Evolutionary conservation across 192 early-diverging fungal genomes (phyloP), one percentile per base, ranked within the genome.

Genomic region (Linnemannia zychae): DNA sequence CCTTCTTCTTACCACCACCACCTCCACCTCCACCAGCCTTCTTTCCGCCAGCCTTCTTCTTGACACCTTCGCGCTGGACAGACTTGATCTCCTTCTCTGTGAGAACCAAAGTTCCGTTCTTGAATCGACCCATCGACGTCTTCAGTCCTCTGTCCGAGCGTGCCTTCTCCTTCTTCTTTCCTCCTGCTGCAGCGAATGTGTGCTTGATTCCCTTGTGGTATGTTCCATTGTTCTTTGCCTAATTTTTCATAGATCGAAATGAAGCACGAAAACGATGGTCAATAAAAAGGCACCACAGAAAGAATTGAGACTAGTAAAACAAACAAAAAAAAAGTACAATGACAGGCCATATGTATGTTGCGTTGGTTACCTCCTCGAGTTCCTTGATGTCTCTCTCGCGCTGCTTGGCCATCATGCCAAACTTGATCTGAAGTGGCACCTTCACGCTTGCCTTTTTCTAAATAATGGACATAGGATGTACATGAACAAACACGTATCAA

Each of bases 161-260:
- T 34, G 77, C 63, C 28, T 57, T 78, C n/a, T 84, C 82, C 53
- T 78, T 79, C 82, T 84, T 84, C 48, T 84, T 84, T 20, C 82
- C 82, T 40, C 82, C 82, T 44, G 82, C 77, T 28, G 82, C 82
- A 31, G 82, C 82, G 71, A 84, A 84, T 22, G 77, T 79, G 67
- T 84, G 81, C 48, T 83, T 83, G 76, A 83, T 83, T 24, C 75
- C 73, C 72, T 83, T 83, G 76, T 83, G 81, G 60, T 83, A 83
- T 20, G 75, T 83, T 44, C 81, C 81, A 48, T 83, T 83, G 81
- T 83, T 84, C 82, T 84, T 84, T 44, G 82, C 82, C 79, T 80
- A 71, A 33, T 22, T 22, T 28, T 18, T n/a, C n/a, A n/a, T n/a
- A n/a, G n/a, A n/a, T n/a, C n/a, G n/a, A n/a, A 33, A 24, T 28